A percentile compares a stretch with the other conserved stretches of the same genome.
These are phyloP conservation scores for Aspergillus versicolor DNA, from an alignment of 2,329 filamentous ascomycete species.

Conservation along the genomic window DNA sequence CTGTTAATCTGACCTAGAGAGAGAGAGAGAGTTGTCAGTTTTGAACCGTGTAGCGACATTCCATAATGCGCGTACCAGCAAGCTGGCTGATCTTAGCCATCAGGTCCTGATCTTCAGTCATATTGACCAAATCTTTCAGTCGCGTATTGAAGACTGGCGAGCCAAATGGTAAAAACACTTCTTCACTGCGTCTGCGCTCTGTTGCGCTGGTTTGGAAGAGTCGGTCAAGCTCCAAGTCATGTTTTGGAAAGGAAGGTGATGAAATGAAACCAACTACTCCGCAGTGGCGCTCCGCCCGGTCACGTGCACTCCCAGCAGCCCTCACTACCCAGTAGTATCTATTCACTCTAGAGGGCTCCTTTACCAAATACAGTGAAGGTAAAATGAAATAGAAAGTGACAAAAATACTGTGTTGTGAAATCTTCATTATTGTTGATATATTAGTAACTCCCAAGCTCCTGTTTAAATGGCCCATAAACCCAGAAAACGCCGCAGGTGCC, in stretches of 20 bases:
- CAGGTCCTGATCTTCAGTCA: conserved; percentile 57
- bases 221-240: background rate
- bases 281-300: background rate
- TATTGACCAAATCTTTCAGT: conserved; percentile 28
- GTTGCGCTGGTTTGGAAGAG: background rate
- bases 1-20: conserved; percentile 72
- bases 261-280: background rate
- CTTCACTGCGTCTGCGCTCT: background rate
- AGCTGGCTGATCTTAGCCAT: conserved; percentile 57
- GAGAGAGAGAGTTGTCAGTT: conserved; percentile 13
- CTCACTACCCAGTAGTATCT: background rate
- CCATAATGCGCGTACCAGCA: conserved; percentile 50
- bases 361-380: background rate
- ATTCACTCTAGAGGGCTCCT: no score
- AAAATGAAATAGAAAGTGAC: background rate
- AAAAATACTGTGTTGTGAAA: background rate
- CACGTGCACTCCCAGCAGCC: background rate
- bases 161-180: background rate
- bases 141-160: background rate
- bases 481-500: conserved; percentile 23
- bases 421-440: conserved; percentile 1
- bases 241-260: background rate
- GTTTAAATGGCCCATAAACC: conserved; percentile 13
- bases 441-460: conserved; percentile 11
- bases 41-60: conserved; percentile 5